These are phyloP conservation scores for Umbilicus rupestris DNA, from an alignment of 164 flowering plant genomes.

Conservation along the genomic window DNA sequence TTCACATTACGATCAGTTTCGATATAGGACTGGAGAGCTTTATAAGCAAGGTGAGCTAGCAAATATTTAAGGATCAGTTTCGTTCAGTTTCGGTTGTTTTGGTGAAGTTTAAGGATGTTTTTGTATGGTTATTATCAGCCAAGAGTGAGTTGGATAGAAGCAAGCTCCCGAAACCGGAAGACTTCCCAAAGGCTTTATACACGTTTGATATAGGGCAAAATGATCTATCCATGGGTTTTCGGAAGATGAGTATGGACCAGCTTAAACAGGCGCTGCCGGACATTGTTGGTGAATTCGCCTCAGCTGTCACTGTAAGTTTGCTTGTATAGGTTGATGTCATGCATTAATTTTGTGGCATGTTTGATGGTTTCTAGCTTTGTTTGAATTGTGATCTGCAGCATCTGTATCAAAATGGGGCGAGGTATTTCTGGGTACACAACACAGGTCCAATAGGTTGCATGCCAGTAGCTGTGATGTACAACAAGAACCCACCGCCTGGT, in stretches of 20 bases:
- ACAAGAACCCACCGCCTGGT: conserved; percentile 29
- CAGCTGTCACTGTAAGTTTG: conserved; percentile 40
- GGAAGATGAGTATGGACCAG: conserved; percentile 20
- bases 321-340: neutral
- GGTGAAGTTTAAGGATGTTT: neutral
- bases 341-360: neutral
- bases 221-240: conserved; percentile 29
- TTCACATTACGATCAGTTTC: conserved; percentile 34
- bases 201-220: conserved; percentile 57
- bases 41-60: conserved; percentile 24
- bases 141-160: conserved; percentile 15
- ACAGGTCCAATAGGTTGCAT: conserved; percentile 61
- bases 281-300: conserved; percentile 28
- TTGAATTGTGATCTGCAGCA: conserved; percentile 19
- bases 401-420: conserved; percentile 42
- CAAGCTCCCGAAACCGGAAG: conserved; percentile 24
- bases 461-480: conserved; percentile 29
- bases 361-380: neutral
- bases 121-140: conserved; percentile 11
- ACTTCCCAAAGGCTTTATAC: conserved; percentile 36
- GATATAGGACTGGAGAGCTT: conserved; percentile 24
- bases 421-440: conserved; percentile 61
- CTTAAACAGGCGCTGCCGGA: conserved; percentile 18
- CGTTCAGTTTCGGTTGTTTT: neutral
- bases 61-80: neutral